Evolutionary conservation across 768 basidiomycete species (phyloP).

Genomic region (Russula sp.): DNA sequence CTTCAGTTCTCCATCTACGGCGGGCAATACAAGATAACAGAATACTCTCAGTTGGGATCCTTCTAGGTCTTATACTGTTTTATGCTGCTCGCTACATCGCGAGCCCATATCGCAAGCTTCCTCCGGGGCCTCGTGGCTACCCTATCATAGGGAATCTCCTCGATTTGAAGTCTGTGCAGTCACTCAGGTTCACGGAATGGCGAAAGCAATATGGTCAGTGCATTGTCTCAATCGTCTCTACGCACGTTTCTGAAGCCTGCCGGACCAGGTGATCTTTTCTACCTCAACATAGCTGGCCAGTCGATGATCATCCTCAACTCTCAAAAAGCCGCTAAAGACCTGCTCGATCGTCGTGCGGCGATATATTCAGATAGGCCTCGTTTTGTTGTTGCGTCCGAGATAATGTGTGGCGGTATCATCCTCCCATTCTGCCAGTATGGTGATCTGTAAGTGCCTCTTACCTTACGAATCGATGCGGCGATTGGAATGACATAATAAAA

Average conservation of each 20-base stretch:
- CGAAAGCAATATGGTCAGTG: constrained; percentile 10
- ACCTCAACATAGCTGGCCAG: constrained; percentile 3
- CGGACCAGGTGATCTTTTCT: constrained; percentile 1
- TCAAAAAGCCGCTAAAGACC: background rate
- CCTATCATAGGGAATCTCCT: constrained; percentile 10
- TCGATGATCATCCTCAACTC: constrained; percentile 10
- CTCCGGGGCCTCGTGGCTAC: constrained; percentile 3
- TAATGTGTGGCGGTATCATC: background rate
- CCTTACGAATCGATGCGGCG: background rate
- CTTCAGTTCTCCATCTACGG: background rate
- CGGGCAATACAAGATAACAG: background rate
- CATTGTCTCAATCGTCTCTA: background rate
- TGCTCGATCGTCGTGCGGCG: constrained; percentile 5
- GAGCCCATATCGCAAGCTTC: background rate
- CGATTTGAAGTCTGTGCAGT: background rate
- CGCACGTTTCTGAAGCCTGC: background rate
- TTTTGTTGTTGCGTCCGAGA: constrained; percentile 1
- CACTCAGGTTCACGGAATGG: constrained; percentile 10
- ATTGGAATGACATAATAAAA: background rate
- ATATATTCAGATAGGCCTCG: constrained; percentile 9
- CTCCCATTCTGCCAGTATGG: background rate
- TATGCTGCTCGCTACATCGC: background rate
- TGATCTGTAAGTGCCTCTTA: background rate
- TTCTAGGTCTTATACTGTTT: background rate
- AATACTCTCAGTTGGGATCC: background rate